phyloP scores from a whole-genome alignment of 306 rosid genomes.

The Coriaria nepalensis region DNA sequence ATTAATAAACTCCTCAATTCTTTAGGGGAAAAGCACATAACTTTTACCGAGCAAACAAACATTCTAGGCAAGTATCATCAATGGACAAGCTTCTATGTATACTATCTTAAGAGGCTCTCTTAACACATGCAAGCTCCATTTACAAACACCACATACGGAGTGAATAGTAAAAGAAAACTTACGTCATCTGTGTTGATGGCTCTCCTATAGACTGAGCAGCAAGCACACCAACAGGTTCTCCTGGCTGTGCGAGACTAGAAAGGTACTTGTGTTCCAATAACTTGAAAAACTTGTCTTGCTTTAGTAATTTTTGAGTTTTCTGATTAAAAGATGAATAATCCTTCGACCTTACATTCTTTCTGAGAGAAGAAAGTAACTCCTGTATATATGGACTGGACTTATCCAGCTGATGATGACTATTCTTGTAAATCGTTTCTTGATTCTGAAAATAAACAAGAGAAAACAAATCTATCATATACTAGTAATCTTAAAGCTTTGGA shows the following conservation, averaged over 20 bases:
- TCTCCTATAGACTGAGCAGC: slow-evolving; percentile 95
- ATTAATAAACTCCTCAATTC: too few species aligned
- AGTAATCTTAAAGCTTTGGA: too few species aligned
- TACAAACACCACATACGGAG: too few species aligned
- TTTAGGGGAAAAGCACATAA: too few species aligned
- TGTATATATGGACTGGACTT: slow-evolving; percentile 46
- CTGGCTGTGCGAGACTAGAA: slow-evolving; percentile 82
- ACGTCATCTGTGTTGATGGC: slow-evolving; percentile 98
- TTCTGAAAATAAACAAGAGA: slow-evolving; percentile 48
- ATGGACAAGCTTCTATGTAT: too few species aligned
- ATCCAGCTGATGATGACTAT: slow-evolving; percentile 38
- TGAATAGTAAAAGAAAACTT: slow-evolving; percentile 16
- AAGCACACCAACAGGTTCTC: slow-evolving; percentile 94
- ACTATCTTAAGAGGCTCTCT: too few species aligned
- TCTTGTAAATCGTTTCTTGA: slow-evolving; percentile 49
- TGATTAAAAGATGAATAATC: slow-evolving; percentile 19
- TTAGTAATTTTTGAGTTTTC: slow-evolving; percentile 20
- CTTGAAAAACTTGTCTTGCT: slow-evolving; percentile 38
- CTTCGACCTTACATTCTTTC: slow-evolving; percentile 38
- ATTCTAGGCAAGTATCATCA: too few species aligned
- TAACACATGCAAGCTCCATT: too few species aligned
- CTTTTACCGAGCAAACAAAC: too few species aligned
- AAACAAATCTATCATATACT: too few species aligned
- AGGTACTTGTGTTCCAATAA: slow-evolving; percentile 85
- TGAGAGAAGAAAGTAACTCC: slow-evolving; percentile 57